Evolutionary conservation across 805 yeast genomes (phyloP).

Genomic region (Metschnikowia colocasiae): DNA sequence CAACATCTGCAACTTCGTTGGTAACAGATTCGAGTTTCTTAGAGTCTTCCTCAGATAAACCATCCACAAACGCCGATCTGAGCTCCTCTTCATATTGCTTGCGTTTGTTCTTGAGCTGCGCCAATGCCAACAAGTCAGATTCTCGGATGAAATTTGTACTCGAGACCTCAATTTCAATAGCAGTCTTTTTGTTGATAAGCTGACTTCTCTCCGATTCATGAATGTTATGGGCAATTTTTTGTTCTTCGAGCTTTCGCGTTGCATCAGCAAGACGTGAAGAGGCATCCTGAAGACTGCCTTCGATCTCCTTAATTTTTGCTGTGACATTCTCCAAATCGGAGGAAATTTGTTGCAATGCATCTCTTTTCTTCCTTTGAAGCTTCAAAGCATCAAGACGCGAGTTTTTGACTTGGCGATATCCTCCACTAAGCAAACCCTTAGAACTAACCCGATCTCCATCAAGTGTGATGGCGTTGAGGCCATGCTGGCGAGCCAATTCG

Average conservation of each 20-base stretch:
- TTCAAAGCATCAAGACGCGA: slow-evolving; percentile 72
- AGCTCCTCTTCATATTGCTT: slow-evolving; percentile 48
- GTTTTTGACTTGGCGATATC: slow-evolving; percentile 64
- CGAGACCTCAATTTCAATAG: slow-evolving; percentile 42
- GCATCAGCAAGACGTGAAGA: slow-evolving; percentile 42
- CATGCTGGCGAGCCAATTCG: slow-evolving; percentile 56
- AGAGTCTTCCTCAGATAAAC: slow-evolving; percentile 50
- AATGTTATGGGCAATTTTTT: slow-evolving; percentile 42
- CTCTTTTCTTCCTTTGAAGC: slow-evolving; percentile 48
- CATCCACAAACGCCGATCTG: slow-evolving; percentile 48
- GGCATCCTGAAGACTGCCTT: slow-evolving; percentile 48
- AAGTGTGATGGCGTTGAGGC: slow-evolving; percentile 75
- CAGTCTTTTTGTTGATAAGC: slow-evolving; percentile 37
- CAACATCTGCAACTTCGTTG: slow-evolving; percentile 34
- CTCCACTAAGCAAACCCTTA: slow-evolving; percentile 85
- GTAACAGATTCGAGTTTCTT: slow-evolving; percentile 35
- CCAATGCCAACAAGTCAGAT: slow-evolving; percentile 20
- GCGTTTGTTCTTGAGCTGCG: slow-evolving; percentile 29
- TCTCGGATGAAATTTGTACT: slow-evolving; percentile 32
- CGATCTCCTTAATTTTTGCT: slow-evolving; percentile 39
- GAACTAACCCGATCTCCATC: slow-evolving; percentile 90
- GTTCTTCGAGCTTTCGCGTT: slow-evolving; percentile 41
- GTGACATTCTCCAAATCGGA: slow-evolving; percentile 35
- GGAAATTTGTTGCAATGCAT: slow-evolving; percentile 32
- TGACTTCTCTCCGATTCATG: slow-evolving; percentile 41